Base-by-base conservation (phyloP, 129 eudicot genomes). In the Rutidosis leptorrhynchoides region DNA sequence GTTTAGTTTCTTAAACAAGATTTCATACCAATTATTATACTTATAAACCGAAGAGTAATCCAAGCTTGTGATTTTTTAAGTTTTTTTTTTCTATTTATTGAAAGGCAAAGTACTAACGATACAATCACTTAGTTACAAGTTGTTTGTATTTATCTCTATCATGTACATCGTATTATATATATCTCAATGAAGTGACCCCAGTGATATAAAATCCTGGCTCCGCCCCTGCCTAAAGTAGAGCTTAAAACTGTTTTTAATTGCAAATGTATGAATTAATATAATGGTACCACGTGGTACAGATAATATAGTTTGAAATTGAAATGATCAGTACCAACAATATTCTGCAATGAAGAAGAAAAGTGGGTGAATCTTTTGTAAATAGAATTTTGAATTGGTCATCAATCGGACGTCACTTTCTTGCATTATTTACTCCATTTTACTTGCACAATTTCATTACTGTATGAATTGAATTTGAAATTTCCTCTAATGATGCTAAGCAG, bases 351-450 rank as follows among this genome's bases (percentile, higher is more conserved):
- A 56, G 25, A 11, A 28, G 37, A n/a, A 15, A 71, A 25, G 72
- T 19, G 64, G 52, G 52, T 19, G 54, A 74, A 59, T 70, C 65
- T 40, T 77, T 62, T 40, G 54, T 55, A 29, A 1, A 21, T 14
- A 15, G 30, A 63, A 19, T 5, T 78, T 79, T 85, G 92, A 85
- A 82, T 69, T 49, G 84, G 88, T 83, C 88, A 76, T n/a, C n/a
- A n/a, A n/a, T n/a, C n/a, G n/a, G 80, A 76, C 21, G 3, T 1
- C 64, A 77, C 52, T 60, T 74, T 67, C 55, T 58, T 74, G 62
- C 74, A 58, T 61, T 68, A n/a, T 32, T 33, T 29, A 59, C 63
- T 61, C 74, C 4, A 48, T 14, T 67, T 54, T 65, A 45, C 23
- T 56, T 65, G 59, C 67, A 15, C 62, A 40, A 5, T 53, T 52